A percentile compares a stretch with the other conserved stretches of the same genome.
phyloP scores from a whole-genome alignment of 2,329 filamentous ascomycete species.

The Xylariaceae sp. region DNA sequence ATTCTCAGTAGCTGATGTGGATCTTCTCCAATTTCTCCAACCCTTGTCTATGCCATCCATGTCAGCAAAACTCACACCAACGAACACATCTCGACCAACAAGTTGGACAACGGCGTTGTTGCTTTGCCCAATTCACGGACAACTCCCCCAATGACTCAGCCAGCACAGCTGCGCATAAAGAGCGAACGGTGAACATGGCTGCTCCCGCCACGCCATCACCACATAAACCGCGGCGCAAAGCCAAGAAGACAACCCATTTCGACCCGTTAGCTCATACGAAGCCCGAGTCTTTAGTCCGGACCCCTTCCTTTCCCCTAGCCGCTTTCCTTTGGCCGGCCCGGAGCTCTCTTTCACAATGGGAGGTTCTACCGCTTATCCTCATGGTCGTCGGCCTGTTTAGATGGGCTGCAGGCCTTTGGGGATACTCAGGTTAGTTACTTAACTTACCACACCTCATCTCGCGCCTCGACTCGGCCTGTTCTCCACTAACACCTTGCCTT shows the following conservation, averaged over 20 bases:
- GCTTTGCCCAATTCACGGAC: slow-evolving; percentile 2
- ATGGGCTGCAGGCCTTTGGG: slow-evolving; percentile 91
- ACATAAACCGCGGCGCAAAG: slow-evolving; percentile 63
- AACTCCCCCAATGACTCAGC: slow-evolving; percentile 27
- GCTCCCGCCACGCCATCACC: slow-evolving; percentile 52
- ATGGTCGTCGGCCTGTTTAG: slow-evolving; percentile 91
- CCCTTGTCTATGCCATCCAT: slow-evolving; percentile 7
- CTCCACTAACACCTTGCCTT: slow-evolving; percentile 15
- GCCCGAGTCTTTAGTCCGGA: slow-evolving; percentile 51
- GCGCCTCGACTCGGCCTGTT: background rate
- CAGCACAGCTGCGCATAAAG: slow-evolving; percentile 8
- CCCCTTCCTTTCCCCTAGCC: slow-evolving; percentile 84
- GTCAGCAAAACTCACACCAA: slow-evolving; percentile 9
- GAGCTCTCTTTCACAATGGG: slow-evolving; percentile 85
- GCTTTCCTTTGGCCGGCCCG: slow-evolving; percentile 94
- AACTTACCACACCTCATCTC: slow-evolving; percentile 1
- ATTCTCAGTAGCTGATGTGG: background rate
- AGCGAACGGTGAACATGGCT: slow-evolving; percentile 48
- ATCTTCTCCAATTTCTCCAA: background rate
- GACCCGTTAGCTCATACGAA: slow-evolving; percentile 37
- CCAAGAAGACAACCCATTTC: slow-evolving; percentile 52
- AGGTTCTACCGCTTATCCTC: slow-evolving; percentile 81
- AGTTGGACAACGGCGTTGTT: slow-evolving; percentile 2
- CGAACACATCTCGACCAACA: background rate
- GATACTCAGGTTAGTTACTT: slow-evolving; percentile 75